Conservation (phyloP, 306 rosid genomes). For the Cicer arietinum region DNA sequence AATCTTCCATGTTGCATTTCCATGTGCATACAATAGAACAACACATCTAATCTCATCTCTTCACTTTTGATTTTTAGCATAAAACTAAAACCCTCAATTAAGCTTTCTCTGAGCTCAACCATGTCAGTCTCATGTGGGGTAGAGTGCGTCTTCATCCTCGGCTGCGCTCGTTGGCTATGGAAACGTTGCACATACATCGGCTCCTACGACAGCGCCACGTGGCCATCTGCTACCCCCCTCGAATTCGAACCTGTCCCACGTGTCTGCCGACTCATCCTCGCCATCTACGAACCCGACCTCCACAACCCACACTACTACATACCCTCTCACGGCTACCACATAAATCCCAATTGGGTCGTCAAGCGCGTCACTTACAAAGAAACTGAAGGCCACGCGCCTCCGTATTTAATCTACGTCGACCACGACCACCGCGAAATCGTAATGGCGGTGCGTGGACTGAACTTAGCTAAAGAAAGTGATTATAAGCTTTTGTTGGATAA, state of each 20-base stretch:
- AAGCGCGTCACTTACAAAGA: conserved; percentile 67
- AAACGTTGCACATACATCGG: conserved; percentile 92
- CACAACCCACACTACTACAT: conserved; percentile 49
- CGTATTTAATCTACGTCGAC: conserved; percentile 80
- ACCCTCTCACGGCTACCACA: conserved; percentile 60
- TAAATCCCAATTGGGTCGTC: conserved; percentile 68
- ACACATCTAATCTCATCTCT: no score
- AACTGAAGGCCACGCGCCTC: conserved; percentile 69
- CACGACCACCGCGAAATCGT: conserved; percentile 74
- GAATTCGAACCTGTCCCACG: conserved; percentile 83
- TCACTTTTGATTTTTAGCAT: no score
- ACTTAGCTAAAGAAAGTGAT: conserved; percentile 72
- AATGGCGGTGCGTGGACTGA: conserved; percentile 82
- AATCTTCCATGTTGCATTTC: no score
- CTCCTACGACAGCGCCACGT: conserved; percentile 78
- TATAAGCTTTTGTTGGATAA: conserved; percentile 72
- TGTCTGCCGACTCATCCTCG: conserved; percentile 79
- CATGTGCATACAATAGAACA: no score
- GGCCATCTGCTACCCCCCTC: conserved; percentile 69
- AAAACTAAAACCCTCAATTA: conserved; percentile 6
- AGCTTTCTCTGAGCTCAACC: neutral
- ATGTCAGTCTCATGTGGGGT: conserved; percentile 82
- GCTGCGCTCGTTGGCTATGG: conserved; percentile 91
- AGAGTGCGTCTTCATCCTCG: conserved; percentile 73
- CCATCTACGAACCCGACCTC: conserved; percentile 85